Percentiles rank a stretch among this genome's conserved stretches.
Evolutionary conservation across 352 stramenopile genomes (phyloP).

Genomic region (Globisporangium heterothallicum): DNA sequence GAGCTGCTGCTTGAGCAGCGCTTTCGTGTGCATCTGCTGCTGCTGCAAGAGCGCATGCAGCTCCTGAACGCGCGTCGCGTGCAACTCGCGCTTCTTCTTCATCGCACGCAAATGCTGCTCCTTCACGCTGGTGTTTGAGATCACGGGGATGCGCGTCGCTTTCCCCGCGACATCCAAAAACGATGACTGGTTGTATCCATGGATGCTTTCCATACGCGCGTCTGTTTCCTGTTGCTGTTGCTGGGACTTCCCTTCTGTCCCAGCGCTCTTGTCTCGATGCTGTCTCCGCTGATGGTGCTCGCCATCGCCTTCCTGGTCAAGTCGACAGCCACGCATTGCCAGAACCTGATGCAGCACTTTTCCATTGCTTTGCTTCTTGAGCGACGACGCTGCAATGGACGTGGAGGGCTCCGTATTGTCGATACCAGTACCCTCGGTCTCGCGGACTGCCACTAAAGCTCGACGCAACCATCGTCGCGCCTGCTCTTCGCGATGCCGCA

Average conservation of each 20-base stretch:
- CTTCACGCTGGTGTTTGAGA: constrained; percentile 14
- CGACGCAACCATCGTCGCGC: constrained; percentile 29
- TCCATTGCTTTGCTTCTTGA: constrained; percentile 2
- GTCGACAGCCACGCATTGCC: neutral
- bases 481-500: constrained; percentile 30
- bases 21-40: constrained; percentile 25
- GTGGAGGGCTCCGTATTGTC: neutral
- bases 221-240: too few relatives aligned
- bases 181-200: constrained; percentile 5
- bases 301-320: neutral
- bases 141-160: constrained; percentile 19
- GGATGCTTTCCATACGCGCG: too few relatives aligned
- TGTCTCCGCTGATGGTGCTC: constrained; percentile 10
- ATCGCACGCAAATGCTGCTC: constrained; percentile 12
- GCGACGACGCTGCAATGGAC: neutral
- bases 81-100: constrained; percentile 15
- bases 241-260: too few relatives aligned
- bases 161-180: constrained; percentile 24
- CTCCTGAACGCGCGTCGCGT: constrained; percentile 17
- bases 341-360: constrained; percentile 8
- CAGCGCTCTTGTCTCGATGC: too few relatives aligned
- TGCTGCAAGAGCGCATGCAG: constrained; percentile 20
- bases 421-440: neutral
- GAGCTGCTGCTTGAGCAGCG: constrained; percentile 9
- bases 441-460: constrained; percentile 22